phyloP scores from a whole-genome alignment of 257 asterid genomes.

The Solanum sejunctum region DNA sequence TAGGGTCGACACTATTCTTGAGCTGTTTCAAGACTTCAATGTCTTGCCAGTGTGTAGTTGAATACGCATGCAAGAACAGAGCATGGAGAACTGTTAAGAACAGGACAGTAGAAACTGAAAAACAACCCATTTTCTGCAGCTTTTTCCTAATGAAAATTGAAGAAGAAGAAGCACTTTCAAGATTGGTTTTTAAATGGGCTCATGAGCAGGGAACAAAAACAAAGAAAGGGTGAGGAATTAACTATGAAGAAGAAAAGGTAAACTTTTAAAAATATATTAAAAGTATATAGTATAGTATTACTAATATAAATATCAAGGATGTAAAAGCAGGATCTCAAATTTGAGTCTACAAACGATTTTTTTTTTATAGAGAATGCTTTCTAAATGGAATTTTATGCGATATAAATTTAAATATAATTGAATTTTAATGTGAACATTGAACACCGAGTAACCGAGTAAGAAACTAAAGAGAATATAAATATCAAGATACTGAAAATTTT shows the following conservation, averaged over 20 bases:
- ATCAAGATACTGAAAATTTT: neutral
- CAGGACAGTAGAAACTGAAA: neutral
- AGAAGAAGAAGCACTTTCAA: neutral
- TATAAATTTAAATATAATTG: too few relatives aligned
- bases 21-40: slow-evolving; percentile 48
- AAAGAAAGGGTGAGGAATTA: neutral
- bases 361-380: too few relatives aligned
- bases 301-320: too few relatives aligned
- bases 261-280: neutral
- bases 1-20: slow-evolving; percentile 31
- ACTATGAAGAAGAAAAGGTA: neutral
- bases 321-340: too few relatives aligned
- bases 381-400: too few relatives aligned
- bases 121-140: neutral
- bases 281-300: too few relatives aligned
- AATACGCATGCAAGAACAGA: slow-evolving; percentile 8
- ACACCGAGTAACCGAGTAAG: too few relatives aligned
- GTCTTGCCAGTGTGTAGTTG: slow-evolving; percentile 55
- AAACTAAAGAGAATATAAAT: too few relatives aligned
- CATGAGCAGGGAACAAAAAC: neutral
- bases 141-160: neutral
- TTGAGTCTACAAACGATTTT: too few relatives aligned
- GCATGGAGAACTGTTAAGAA: neutral
- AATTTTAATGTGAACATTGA: too few relatives aligned
- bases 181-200: neutral